Conservation (phyloP, 169 alveolate species). For the Prorocentrum cordatum region DNA sequence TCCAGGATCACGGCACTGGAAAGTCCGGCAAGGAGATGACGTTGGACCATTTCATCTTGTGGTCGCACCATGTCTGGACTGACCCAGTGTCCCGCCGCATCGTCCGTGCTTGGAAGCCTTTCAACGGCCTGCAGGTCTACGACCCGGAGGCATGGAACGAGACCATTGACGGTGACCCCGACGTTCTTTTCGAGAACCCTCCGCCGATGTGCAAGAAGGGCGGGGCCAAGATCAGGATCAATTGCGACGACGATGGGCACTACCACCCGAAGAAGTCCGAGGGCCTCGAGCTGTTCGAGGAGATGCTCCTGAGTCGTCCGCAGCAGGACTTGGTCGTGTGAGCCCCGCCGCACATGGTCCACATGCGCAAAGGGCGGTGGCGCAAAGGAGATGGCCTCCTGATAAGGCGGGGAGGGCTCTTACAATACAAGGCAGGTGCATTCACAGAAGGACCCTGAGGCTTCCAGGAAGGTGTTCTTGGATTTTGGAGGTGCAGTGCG, state of each 20-base stretch:
- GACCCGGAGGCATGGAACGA: constrained; percentile 61
- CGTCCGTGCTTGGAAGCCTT: constrained; percentile 64
- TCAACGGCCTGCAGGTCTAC: constrained; percentile 59
- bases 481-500: no score
- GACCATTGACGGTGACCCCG: constrained; percentile 5
- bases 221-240: background rate
- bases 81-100: constrained; percentile 31
- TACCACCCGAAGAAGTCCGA: background rate
- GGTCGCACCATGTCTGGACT: constrained; percentile 66
- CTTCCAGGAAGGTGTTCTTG: no score
- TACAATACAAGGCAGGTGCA: no score
- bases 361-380: no score
- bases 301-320: no score
- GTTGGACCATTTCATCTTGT: constrained; percentile 53
- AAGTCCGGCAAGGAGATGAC: background rate
- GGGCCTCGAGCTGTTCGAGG: no score
- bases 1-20: constrained; percentile 27
- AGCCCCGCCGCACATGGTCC: no score
- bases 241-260: constrained; percentile 24
- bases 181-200: constrained; percentile 9
- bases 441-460: no score
- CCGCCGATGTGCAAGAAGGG: constrained; percentile 57
- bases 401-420: no score
- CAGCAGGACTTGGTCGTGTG: no score
- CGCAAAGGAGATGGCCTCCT: no score